Conservation (phyloP, 805 yeast genomes). For the Starmerella potacharoeniae region DNA sequence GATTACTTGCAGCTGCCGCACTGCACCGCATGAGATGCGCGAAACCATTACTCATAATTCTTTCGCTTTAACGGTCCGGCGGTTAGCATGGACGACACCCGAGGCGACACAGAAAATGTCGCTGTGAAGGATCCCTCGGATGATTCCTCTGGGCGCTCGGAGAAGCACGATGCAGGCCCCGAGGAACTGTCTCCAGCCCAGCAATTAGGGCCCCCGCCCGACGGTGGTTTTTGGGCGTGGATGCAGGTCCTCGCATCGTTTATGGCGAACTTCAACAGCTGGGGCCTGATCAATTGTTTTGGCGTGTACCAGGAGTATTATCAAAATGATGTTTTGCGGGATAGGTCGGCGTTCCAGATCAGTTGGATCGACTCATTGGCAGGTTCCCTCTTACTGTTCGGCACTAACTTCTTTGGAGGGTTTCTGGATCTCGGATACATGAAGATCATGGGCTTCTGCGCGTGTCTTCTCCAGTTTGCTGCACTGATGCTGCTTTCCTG, state of each 20-base stretch:
- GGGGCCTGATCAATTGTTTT: slow-evolving; percentile 23
- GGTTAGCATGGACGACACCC: not conserved
- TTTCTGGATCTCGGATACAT: slow-evolving; percentile 26
- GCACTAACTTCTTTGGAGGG: slow-evolving; percentile 25
- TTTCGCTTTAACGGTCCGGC: not conserved
- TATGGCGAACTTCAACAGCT: slow-evolving; percentile 20
- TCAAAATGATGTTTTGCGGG: slow-evolving; percentile 5
- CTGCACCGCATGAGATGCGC: no score
- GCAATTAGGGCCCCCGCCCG: slow-evolving; percentile 32
- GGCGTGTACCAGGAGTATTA: slow-evolving; percentile 24
- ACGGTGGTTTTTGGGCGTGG: slow-evolving; percentile 24
- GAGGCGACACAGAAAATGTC: not conserved
- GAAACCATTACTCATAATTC: no score
- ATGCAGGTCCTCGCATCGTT: slow-evolving; percentile 23
- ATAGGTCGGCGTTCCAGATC: slow-evolving; percentile 15
- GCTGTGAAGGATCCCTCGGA: not conserved
- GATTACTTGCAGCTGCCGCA: no score
- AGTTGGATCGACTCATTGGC: slow-evolving; percentile 22
- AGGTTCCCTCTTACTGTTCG: slow-evolving; percentile 16
- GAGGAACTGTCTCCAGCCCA: not conserved
- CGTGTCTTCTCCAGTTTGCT: slow-evolving; percentile 22
- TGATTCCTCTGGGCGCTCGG: not conserved
- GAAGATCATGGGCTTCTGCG: slow-evolving; percentile 21
- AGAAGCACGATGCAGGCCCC: not conserved
- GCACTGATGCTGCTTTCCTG: slow-evolving; percentile 27